Conservation (phyloP, 2,329 filamentous ascomycete genomes). For the Alternaria hordeiaustralica region DNA sequence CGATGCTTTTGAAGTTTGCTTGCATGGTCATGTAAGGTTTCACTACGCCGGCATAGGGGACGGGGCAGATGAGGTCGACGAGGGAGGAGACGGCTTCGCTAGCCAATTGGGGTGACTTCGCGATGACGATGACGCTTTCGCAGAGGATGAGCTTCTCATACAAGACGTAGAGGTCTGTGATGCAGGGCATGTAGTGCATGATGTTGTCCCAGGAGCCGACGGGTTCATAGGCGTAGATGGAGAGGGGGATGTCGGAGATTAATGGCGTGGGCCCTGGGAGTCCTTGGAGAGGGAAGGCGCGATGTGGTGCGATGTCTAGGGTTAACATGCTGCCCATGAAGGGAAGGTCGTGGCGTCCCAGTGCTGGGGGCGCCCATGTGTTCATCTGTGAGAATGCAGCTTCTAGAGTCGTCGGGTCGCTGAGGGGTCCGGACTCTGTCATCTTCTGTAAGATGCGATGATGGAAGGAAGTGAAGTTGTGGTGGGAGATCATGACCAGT, state of each 20-base stretch:
- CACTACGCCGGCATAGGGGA: slow-evolving; percentile 50
- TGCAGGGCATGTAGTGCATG: slow-evolving; percentile 50
- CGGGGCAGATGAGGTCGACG: slow-evolving; percentile 49
- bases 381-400: slow-evolving; percentile 47
- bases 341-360: slow-evolving; percentile 48
- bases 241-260: slow-evolving; percentile 38
- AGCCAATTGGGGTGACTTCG: slow-evolving; percentile 51
- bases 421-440: slow-evolving; percentile 46
- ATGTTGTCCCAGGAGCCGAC: slow-evolving; percentile 49
- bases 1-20: slow-evolving; percentile 49
- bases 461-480: slow-evolving; percentile 50
- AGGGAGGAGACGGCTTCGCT: slow-evolving; percentile 50
- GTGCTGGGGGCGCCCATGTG: slow-evolving; percentile 45
- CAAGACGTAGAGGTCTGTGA: slow-evolving; percentile 50
- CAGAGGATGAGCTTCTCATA: slow-evolving; percentile 52
- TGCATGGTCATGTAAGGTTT: slow-evolving; percentile 55
- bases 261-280: slow-evolving; percentile 38
- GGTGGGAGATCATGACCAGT: slow-evolving; percentile 50
- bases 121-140: slow-evolving; percentile 50
- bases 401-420: slow-evolving; percentile 49
- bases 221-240: slow-evolving; percentile 51
- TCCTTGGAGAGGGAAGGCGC: slow-evolving; percentile 50
- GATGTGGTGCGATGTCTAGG: slow-evolving; percentile 51
- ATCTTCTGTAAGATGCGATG: slow-evolving; percentile 45
- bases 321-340: slow-evolving; percentile 48